Evolutionary conservation across 805 yeast genomes (phyloP).

Genomic region (Saccharomyces jurei): DNA sequence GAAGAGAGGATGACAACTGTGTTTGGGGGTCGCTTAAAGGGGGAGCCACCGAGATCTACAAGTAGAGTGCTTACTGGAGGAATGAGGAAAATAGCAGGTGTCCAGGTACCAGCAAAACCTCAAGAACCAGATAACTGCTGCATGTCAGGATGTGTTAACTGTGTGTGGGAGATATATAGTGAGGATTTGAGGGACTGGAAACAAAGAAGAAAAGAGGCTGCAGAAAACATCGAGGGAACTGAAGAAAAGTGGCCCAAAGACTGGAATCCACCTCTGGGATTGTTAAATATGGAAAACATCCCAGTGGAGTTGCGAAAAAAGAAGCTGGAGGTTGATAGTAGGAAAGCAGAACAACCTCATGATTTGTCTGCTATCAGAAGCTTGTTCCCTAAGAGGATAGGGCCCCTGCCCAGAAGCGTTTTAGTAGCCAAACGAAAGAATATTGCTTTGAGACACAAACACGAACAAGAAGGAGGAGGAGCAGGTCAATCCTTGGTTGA

Average conservation of each 20-base stretch:
- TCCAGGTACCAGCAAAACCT: conserved; percentile 76
- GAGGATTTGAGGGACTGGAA: conserved; percentile 88
- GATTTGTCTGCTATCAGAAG: conserved; percentile 3
- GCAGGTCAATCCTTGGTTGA: conserved; percentile 5
- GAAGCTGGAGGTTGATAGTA: conserved; percentile 4
- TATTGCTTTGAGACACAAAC: conserved; percentile 6
- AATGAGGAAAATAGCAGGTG: conserved; percentile 42
- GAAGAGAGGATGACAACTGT: conserved; percentile 43
- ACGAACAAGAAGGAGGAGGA: conserved; percentile 6
- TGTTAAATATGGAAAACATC: conserved; percentile 35
- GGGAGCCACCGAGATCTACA: conserved; percentile 38
- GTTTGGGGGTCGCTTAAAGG: conserved; percentile 51
- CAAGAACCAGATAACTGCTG: conserved; percentile 92
- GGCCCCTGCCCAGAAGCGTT: conserved; percentile 29
- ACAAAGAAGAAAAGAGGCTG: conserved; percentile 50
- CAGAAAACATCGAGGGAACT: conserved; percentile 35
- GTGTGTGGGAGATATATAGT: conserved; percentile 91
- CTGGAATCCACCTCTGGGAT: conserved; percentile 49
- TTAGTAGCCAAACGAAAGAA: conserved; percentile 23
- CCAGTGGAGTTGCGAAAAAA: conserved; percentile 24
- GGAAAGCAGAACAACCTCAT: conserved; percentile 14
- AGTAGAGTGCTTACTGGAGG: conserved; percentile 25
- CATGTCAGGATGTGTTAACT: conserved; percentile 93
- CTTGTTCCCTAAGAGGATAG: conserved; percentile 29
- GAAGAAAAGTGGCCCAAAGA: conserved; percentile 55